These are phyloP conservation scores for Kluyveromyces wickerhamii DNA, from an alignment of 805 yeast genomes.

Conservation along the genomic window DNA sequence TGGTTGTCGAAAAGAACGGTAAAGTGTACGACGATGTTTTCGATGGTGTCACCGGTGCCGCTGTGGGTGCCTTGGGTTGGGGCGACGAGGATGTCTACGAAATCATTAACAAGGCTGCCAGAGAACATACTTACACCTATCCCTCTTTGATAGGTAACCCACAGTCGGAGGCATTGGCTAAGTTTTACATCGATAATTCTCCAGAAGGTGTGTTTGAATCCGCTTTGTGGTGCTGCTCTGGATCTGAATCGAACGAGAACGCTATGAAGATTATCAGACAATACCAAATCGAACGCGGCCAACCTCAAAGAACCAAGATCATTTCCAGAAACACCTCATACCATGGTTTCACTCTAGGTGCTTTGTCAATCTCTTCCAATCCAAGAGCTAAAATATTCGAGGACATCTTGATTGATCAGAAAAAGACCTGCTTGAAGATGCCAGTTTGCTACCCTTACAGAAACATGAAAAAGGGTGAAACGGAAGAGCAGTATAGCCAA, in stretches of 20 bases:
- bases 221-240: slow-evolving; percentile 47
- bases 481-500: slow-evolving; percentile 34
- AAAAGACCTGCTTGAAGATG: slow-evolving; percentile 22
- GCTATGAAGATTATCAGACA: slow-evolving; percentile 52
- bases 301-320: slow-evolving; percentile 33
- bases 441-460: slow-evolving; percentile 32
- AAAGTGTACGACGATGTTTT: slow-evolving; percentile 30
- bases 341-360: slow-evolving; percentile 44
- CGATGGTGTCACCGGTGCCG: slow-evolving; percentile 48
- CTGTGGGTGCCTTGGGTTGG: slow-evolving; percentile 43
- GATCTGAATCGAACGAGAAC: slow-evolving; percentile 64
- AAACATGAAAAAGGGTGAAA: slow-evolving; percentile 27
- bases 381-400: slow-evolving; percentile 31
- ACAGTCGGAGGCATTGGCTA: slow-evolving; percentile 36
- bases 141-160: slow-evolving; percentile 29
- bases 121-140: slow-evolving; percentile 33
- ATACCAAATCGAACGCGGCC: slow-evolving; percentile 38
- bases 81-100: slow-evolving; percentile 31
- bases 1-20: slow-evolving; percentile 36
- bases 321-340: slow-evolving; percentile 39
- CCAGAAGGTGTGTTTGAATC: slow-evolving; percentile 34
- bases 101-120: slow-evolving; percentile 33
- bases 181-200: slow-evolving; percentile 34
- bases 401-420: slow-evolving; percentile 23
- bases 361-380: slow-evolving; percentile 35